Evolutionary conservation across 129 eudicot species (phyloP).

Genomic region (Scalesia atractyloides): DNA sequence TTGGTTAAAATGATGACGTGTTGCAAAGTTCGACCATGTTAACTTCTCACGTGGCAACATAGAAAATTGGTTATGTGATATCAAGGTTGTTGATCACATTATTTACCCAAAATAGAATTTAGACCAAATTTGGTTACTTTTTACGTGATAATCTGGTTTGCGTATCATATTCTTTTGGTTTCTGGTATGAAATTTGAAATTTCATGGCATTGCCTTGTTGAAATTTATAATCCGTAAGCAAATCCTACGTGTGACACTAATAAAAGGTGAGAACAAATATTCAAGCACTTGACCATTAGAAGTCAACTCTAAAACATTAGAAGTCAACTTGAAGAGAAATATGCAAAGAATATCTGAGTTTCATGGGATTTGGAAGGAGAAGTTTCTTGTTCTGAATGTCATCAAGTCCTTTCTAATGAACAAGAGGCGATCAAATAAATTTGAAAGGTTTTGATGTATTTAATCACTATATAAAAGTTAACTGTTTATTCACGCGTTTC

Average conservation of each 20-base stretch:
- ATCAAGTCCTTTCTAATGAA: too few relatives aligned
- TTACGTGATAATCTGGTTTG: neutral
- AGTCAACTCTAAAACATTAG: constrained; percentile 3
- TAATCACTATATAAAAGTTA: too few relatives aligned
- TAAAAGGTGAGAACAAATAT: constrained; percentile 6
- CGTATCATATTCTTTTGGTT: neutral
- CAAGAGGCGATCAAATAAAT: too few relatives aligned
- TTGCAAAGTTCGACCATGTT: neutral
- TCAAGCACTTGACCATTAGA: constrained; percentile 28
- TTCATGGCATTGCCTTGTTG: constrained; percentile 7
- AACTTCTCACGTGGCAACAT: neutral
- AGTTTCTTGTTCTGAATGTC: too few relatives aligned
- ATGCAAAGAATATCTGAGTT: too few relatives aligned
- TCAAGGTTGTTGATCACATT: neutral
- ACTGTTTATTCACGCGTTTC: too few relatives aligned
- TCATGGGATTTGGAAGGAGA: too few relatives aligned
- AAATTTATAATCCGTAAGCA: neutral
- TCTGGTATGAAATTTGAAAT: neutral
- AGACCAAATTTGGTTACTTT: neutral
- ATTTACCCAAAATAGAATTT: neutral
- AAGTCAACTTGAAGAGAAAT: constrained; percentile 15
- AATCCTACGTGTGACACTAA: constrained; percentile 13
- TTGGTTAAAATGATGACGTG: neutral
- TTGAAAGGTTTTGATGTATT: too few relatives aligned
- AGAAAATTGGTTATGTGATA: neutral